Base-by-base conservation (phyloP, 257 asterid genomes). In the Leonotis leonurus region DNA sequence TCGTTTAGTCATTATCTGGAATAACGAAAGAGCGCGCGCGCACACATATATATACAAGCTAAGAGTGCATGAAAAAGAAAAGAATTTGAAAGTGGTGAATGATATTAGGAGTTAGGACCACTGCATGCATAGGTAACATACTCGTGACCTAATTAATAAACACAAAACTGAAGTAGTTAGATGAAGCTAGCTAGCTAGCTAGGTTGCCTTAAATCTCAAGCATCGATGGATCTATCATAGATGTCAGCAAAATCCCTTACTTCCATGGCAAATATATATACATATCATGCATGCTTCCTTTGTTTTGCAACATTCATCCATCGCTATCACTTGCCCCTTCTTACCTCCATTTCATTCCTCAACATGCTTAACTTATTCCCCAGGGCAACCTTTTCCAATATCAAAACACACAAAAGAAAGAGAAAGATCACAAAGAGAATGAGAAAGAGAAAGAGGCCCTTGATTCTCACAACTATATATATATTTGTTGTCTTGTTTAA, bases 151-250 rank as follows among this genome's bases (percentile, higher is more conserved):
- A 60, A 60, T 60, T n/a, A n/a, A n/a, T n/a, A 60, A 60, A 61
- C 30, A 16, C 56, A 18, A 36, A 61, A 29, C 30, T 29, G 22
- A 18, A 10, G 5, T 61, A 32, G 1, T 32, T n/a, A n/a, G n/a
- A n/a, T n/a, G n/a, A n/a, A n/a, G n/a, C n/a, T n/a, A n/a, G n/a
- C n/a, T n/a, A n/a, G n/a, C n/a, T n/a, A n/a, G n/a, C n/a, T 4
- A 58, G 64, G 64, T 17, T 60, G 65, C 52, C 51, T 41, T 12
- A 60, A 22, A 60, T 17, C 39, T 60, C 41, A 60, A 14, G 66
- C 41, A 43, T 60, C 37, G 5, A 27, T 5, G 5, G 2, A 27
- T 27, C 2, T 27, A 27, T 27, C 27, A 59, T 57, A 5, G 40
- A 16, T 33, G 13, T 11, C n/a, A 5, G 8, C 35, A 22, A 12